A percentile compares a stretch with the other conserved stretches of the same genome.
These are phyloP conservation scores for Penicillium sp. DNA, from an alignment of 2,329 filamentous ascomycete genomes.

Conservation along the genomic window DNA sequence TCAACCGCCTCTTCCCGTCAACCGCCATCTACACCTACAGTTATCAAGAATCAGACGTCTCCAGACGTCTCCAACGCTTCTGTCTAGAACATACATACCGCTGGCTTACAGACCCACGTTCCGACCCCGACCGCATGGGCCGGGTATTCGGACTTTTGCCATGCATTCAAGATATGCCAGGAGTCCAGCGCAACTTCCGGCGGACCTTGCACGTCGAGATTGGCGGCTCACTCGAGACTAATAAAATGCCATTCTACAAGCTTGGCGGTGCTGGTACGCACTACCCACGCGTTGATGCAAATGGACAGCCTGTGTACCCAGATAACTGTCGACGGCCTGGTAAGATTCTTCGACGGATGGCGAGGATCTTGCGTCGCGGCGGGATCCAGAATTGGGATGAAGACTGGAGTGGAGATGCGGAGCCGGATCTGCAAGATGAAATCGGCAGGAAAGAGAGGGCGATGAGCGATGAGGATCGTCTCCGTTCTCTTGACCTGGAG, in stretches of 20 bases:
- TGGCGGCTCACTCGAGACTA: slow-evolving; percentile 18
- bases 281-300: slow-evolving; percentile 47
- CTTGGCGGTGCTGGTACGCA: slow-evolving; percentile 69
- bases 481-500: slow-evolving; percentile 58
- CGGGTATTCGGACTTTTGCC: slow-evolving; percentile 29
- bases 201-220: slow-evolving; percentile 19
- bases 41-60: slow-evolving; percentile 68
- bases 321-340: slow-evolving; percentile 30
- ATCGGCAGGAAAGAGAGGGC: slow-evolving; percentile 3
- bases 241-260: slow-evolving; percentile 25
- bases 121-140: slow-evolving; percentile 15
- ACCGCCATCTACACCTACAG: slow-evolving; percentile 53
- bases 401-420: slow-evolving; percentile 22
- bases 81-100: slow-evolving; percentile 63
- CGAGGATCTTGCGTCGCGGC: slow-evolving; percentile 16
- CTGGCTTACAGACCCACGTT: slow-evolving; percentile 47
- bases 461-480: slow-evolving; percentile 27
- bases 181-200: slow-evolving; percentile 14
- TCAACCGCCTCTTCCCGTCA: slow-evolving; percentile 23
- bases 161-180: slow-evolving; percentile 24
- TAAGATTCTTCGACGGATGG: slow-evolving; percentile 23
- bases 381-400: slow-evolving; percentile 25
- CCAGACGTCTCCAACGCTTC: slow-evolving; percentile 67
- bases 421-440: slow-evolving; percentile 3
- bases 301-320: slow-evolving; percentile 38